These are phyloP conservation scores for Panus rudis DNA, from an alignment of 768 basidiomycete species.

Conservation along the genomic window DNA sequence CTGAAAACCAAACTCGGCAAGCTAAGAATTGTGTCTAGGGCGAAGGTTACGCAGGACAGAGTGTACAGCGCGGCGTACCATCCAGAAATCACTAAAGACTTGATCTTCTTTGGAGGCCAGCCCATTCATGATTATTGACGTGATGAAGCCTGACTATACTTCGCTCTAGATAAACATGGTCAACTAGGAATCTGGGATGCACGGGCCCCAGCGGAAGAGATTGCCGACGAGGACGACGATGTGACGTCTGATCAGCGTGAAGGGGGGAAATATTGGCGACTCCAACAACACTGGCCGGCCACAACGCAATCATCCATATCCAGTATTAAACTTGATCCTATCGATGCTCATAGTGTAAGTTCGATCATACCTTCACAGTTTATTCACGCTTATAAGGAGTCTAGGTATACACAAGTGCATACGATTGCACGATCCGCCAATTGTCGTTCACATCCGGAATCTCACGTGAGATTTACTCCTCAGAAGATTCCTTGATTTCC, in stretches of 20 bases:
- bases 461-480: constrained; percentile 62
- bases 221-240: constrained; percentile 55
- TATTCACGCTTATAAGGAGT: not conserved
- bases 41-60: constrained; percentile 72
- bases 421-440: constrained; percentile 71
- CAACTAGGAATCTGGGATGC: constrained; percentile 86
- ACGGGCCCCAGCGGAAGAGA: constrained; percentile 59
- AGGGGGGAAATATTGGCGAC: constrained; percentile 71
- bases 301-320: constrained; percentile 76
- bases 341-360: constrained; percentile 64
- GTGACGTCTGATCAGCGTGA: constrained; percentile 35
- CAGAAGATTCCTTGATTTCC: constrained; percentile 56
- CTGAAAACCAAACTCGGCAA: constrained; percentile 47
- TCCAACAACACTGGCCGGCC: constrained; percentile 82
- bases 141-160: not conserved
- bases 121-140: constrained; percentile 2
- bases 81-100: constrained; percentile 70
- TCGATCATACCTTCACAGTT: not conserved
- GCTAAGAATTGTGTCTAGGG: constrained; percentile 64
- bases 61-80: constrained; percentile 79
- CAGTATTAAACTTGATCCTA: constrained; percentile 68
- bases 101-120: constrained; percentile 82
- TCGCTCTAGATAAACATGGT: constrained; percentile 65
- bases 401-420: constrained; percentile 75
- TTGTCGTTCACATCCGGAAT: constrained; percentile 68